Base-by-base conservation (phyloP, 2,329 filamentous ascomycete genomes). In the Camptophora hylomeconis region DNA sequence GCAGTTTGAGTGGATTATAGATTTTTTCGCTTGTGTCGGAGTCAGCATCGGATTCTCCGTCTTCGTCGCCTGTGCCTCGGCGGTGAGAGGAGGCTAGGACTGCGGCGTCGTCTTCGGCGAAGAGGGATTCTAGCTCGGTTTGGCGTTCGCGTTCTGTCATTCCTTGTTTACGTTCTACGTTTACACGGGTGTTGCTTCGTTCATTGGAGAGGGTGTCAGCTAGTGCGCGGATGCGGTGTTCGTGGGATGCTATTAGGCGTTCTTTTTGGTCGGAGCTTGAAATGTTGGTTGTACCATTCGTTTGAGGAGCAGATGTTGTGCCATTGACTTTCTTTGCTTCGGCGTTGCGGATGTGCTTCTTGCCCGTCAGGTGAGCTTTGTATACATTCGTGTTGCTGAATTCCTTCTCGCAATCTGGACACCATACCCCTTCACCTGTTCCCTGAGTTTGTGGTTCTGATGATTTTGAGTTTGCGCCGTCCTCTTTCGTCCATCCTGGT, bases 81-180 rank as follows among this genome's bases (percentile, higher is more conserved):
- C 37, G 37, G 2, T 33, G 31, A 17, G 38, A 33, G 9, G 40
- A 40, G 3, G 49, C 42, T 8, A 28, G 26, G 2, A 44, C 31
- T 11, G 53, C 45, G 11, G 66, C 65, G 1, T 57, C 53, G 17
- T 65, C 59, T 42, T 79, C 72, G 0, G 69, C 67, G 53, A 86
- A 82, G 9, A 94, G 60, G 24, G 86, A 84, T 31, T 93, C 86
- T 8, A 94, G 69, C 52, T 98, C 92, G 55, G 92, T 82, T 48
- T 92, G 80, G 9, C 89, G 78, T 54, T 98, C 89, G 17, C 84
- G 76, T 50, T 95, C 87, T 3, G 89, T 98, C 84, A 98, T 93
- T 41, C 87, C 87, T 52, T 92, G 83, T 54, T 83, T 89, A 28
- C 89, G 80, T 65, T 98, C 92, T 7, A 95, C 84, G 47, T 98